These are phyloP conservation scores for Gleditsia sinensis DNA, from an alignment of 306 rosid genomes.

Conservation along the genomic window DNA sequence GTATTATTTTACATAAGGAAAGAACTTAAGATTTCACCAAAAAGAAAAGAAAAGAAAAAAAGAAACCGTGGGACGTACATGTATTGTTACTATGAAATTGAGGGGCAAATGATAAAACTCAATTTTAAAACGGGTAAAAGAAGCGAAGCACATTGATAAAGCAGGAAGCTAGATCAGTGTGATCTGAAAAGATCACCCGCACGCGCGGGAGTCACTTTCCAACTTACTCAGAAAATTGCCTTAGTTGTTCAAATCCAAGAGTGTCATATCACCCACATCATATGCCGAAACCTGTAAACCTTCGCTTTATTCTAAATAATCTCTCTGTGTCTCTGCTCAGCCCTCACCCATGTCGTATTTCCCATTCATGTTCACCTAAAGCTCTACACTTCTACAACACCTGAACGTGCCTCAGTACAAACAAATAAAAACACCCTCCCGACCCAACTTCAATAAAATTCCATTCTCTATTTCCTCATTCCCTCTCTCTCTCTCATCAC, in stretches of 20 bases:
- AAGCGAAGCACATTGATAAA: slow-evolving; percentile 10
- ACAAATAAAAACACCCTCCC: slow-evolving; percentile 21
- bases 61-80: neutral
- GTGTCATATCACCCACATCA: slow-evolving; percentile 12
- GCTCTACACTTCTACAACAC: slow-evolving; percentile 43
- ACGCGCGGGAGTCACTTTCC: slow-evolving; percentile 55
- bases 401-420: slow-evolving; percentile 32
- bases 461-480: neutral
- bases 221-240: neutral
- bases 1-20: neutral
- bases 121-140: slow-evolving; percentile 10
- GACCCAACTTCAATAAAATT: slow-evolving; percentile 18
- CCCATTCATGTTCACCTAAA: slow-evolving; percentile 40
- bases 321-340: slow-evolving; percentile 25
- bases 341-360: slow-evolving; percentile 10
- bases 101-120: neutral
- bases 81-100: too few species aligned
- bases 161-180: slow-evolving; percentile 14
- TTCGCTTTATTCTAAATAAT: neutral
- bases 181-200: slow-evolving; percentile 52
- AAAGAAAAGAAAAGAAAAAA: too few species aligned
- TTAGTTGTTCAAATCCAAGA: slow-evolving; percentile 10
- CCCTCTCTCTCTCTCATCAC: neutral
- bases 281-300: neutral
- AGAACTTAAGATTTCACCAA: neutral